Base-by-base conservation (phyloP, 768 basidiomycete species). In the Hypsizygus marmoreus region DNA sequence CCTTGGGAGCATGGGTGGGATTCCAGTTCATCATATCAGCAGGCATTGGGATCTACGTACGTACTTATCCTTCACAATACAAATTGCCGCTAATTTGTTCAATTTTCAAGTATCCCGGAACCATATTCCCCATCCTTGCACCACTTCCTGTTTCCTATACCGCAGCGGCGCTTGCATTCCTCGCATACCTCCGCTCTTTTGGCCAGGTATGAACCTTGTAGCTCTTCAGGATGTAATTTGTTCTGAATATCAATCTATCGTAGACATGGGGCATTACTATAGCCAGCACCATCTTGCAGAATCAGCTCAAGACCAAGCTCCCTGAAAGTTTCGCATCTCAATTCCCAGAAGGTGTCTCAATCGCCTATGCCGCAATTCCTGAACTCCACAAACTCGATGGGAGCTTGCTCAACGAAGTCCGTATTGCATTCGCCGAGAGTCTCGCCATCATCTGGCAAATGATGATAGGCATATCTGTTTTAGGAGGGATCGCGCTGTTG, bases 221-320 rank as follows among this genome's bases (percentile, higher is more conserved):
- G 35, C n/a, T 14, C 19, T 10, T 20, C 2, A 4, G 10, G n/a
- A 8, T 12, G 12, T 11, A 12, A 19, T 8, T 8, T 16, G 11
- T 10, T 33, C 34, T 17, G 16, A 40, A 11, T 28, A 5, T 19
- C 14, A 4, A 23, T 47, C 13, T 4, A 2, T 8, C 31, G 1
- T 60, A 79, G 69, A 67, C 65, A 4, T 77, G 79, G 73, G 82
- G 82, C 0, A 61, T 81, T 48, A 68, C 74, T 0, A 70, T 84
- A 45, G 74, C 75, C 1, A 68, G 67, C 12, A 69, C 74, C 0
- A 67, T 82, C 33, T 65, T 84, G 6, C 75, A 79, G 51, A 84
- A 80, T 59, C 49, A 72, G 40, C 70, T 84, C 12, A 54, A 57
- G 7, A 65, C 58, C 28, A 54, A 48, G 0, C 70, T 84, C 0